Conservation (phyloP, 805 yeast genomes). For the Cyberlindnera mycetangii region DNA sequence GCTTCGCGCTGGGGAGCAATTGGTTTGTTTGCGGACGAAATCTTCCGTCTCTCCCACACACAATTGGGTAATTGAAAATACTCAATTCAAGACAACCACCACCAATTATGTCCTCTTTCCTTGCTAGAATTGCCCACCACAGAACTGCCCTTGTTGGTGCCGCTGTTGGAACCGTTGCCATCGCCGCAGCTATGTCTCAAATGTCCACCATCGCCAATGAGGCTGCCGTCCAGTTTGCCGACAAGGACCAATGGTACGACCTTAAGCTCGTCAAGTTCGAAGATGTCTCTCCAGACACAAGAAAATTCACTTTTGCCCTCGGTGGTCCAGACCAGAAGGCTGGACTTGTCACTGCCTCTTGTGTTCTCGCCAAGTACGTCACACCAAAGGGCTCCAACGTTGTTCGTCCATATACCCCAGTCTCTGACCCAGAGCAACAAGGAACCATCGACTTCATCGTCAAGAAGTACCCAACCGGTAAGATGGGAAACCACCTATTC, state of each 20-base stretch:
- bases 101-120: constrained; percentile 25
- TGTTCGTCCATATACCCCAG: constrained; percentile 79
- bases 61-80: no score
- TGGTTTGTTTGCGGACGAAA: neutral
- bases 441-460: constrained; percentile 80
- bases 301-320: constrained; percentile 66
- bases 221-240: constrained; percentile 49
- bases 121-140: constrained; percentile 23
- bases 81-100: no score
- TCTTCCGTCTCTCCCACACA: neutral
- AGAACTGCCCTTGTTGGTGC: constrained; percentile 32
- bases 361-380: constrained; percentile 74
- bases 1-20: no score
- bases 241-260: constrained; percentile 70
- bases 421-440: constrained; percentile 60
- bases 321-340: constrained; percentile 63
- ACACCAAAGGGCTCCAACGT: constrained; percentile 84
- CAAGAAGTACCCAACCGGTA: constrained; percentile 83
- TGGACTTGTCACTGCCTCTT: constrained; percentile 79
- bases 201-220: constrained; percentile 31
- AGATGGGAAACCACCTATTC: constrained; percentile 73
- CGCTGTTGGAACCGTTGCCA: constrained; percentile 48
- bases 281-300: constrained; percentile 60
- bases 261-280: constrained; percentile 49
- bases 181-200: constrained; percentile 32